phyloP scores from a whole-genome alignment of 2,329 filamentous ascomycete species.

The Aphanocladium album region DNA sequence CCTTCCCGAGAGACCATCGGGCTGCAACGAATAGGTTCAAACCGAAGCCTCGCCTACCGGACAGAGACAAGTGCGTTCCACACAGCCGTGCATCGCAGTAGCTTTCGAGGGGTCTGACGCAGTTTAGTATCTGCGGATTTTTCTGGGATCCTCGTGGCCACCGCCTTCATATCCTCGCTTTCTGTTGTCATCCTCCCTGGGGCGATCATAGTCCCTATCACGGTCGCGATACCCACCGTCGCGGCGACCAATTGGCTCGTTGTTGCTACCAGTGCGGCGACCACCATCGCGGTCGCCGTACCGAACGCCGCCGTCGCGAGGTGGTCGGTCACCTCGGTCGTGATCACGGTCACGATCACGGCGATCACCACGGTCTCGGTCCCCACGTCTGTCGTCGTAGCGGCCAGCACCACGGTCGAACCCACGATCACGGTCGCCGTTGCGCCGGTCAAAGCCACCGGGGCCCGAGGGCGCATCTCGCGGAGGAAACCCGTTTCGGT shows the following conservation, averaged over 20 bases:
- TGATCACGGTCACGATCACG: conserved; percentile 9
- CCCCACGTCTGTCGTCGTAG: conserved; percentile 39
- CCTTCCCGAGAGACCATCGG: conserved; percentile 2
- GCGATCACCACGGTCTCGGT: conserved; percentile 39
- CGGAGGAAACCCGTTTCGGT: conserved; percentile 48
- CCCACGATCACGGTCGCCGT: conserved; percentile 44
- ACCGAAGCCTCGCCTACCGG: neutral
- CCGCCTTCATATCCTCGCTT: conserved; percentile 73
- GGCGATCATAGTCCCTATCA: conserved; percentile 49
- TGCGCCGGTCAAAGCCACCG: conserved; percentile 41
- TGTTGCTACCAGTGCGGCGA: conserved; percentile 68
- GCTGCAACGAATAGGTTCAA: neutral
- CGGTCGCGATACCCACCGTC: conserved; percentile 50
- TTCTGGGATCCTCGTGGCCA: conserved; percentile 71
- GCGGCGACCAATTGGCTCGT: conserved; percentile 71
- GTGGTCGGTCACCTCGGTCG: conserved; percentile 23
- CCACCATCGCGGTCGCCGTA: conserved; percentile 38
- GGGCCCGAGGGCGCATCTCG: conserved; percentile 58
- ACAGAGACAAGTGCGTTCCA: neutral
- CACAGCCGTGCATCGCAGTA: neutral
- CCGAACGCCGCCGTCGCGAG: conserved; percentile 37
- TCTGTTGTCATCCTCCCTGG: conserved; percentile 53
- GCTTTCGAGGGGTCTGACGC: neutral
- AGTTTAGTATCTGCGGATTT: conserved; percentile 58
- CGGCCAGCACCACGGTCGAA: conserved; percentile 37